Evolutionary conservation across 257 asterid species (phyloP), one percentile per base, ranked within the genome.

Genomic region (Ajuga chamaepitys): DNA sequence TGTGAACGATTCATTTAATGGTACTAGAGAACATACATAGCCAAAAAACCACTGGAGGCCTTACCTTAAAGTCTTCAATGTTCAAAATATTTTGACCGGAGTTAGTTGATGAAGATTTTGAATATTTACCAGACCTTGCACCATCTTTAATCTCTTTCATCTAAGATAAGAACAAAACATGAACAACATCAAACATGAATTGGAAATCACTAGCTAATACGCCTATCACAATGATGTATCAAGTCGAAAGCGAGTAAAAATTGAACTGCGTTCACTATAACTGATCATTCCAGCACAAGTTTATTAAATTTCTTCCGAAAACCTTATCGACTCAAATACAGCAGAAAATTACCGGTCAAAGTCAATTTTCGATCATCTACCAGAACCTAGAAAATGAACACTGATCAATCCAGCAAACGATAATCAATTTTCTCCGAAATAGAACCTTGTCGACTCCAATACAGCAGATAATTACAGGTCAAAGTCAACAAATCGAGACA

Each of bases 61-160:
- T 80, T 73, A 89, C 99, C 96, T 93, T 89, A 68, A 93, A 89
- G 81, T 89, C 90, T 37, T 93, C 99, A 50, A 93, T 83, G 81
- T 85, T 86, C 21, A 93, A 82, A 80, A 88, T 82, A 82, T 80
- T 96, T 5, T 85, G 88, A 74, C 16, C 44, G 17, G 90, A 71
- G 46, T 76, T 87, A 0, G 64, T 67, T 63, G 91, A 75, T 44
- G 80, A 73, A 28, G 93, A 70, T 71, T 77, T 83, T 37, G 82
- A 73, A 63, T 62, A 16, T 63, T 77, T 78, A 69, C 64, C 88
- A 51, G 75, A 38, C 71, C 70, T 74, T 56, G 54, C 66, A 71
- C 84, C 84, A 64, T 75, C 86, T 76, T 70, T 82, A 76, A 68
- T 74, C 80, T 82, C 95, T 81, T 81, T 85, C 98, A 92, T 91